Evolutionary conservation across 495 filamentous ascomycete genomes (phyloP), one percentile per base, ranked within the genome.

Genomic region (Xylaria intraflava): DNA sequence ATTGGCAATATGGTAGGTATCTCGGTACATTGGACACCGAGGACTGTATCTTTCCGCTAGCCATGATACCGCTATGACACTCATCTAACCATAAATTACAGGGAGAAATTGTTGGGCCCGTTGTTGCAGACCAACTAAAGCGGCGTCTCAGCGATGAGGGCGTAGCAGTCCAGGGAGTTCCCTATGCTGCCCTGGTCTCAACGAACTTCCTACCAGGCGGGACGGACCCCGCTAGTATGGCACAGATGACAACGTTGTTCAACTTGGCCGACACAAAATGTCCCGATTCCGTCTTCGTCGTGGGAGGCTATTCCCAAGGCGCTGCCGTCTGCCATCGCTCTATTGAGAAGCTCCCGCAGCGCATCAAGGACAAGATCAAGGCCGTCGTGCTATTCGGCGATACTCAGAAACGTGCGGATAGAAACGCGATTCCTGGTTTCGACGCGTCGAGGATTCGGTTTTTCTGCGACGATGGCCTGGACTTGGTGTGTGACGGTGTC

Each of bases 341-440:
- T 1, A 69, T 75, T 42, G 60, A 69, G 30, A 41, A 56, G 7
- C 61, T 75, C 0, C 53, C 65, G 10, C 53, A 61, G 7, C 51
- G 58, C 30, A 64, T 73, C 41, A 62, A 69, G 54, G 56, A 68
- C 42, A 66, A 71, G 60, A 73, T 78, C 53, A 66, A 69, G 26
- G 71, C 68, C 24, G 71, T 76, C 20, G 67, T 74, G 14, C 60
- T 72, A 1, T 77, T 75, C 44, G 75, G 75, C 9, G 70, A 76
- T 50, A 76, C 74, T 16, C 69, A 73, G 43, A 76, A 76, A 51
- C 60, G 57, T 6, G 66, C 69, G 49, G 66, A 76, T 44, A 51
- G 64, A 40, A 66, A 68, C 14, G 62, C 66, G 22, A 71, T 75
- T 49, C 57, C 65, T 11, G 67, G 66, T 46, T 76, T 71, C 60